These are phyloP conservation scores for Globisporangium acanthophoron DNA, from an alignment of 352 stramenopile genomes.

Conservation along the genomic window DNA sequence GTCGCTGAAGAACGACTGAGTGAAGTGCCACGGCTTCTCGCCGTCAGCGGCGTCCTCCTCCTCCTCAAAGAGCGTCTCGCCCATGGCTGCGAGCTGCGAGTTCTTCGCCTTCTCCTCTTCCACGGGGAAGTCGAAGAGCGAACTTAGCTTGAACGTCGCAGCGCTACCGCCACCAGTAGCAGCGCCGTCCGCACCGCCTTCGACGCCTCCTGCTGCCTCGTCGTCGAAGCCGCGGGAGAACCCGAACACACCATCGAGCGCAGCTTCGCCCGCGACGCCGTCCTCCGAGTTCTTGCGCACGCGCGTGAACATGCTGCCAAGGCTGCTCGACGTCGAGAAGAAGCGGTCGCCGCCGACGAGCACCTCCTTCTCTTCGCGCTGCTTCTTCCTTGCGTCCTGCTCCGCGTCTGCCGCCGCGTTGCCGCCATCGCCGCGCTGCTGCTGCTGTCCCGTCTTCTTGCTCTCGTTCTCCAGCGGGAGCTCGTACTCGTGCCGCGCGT, in stretches of 20 bases:
- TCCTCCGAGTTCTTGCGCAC: constrained; percentile 84
- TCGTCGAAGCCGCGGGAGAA: constrained; percentile 10
- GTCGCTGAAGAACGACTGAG: constrained; percentile 28
- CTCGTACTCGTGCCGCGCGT: constrained; percentile 46
- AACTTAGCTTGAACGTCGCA: constrained; percentile 62
- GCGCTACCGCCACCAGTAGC: constrained; percentile 5
- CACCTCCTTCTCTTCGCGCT: constrained; percentile 41
- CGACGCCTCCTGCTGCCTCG: constrained; percentile 4
- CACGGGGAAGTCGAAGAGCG: constrained; percentile 59
- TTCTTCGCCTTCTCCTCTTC: constrained; percentile 37
- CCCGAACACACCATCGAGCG: constrained; percentile 63
- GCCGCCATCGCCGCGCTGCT: constrained; percentile 19
- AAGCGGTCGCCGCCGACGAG: constrained; percentile 61
- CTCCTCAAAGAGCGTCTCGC: constrained; percentile 43
- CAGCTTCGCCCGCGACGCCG: constrained; percentile 63
- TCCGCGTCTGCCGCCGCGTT: constrained; percentile 10
- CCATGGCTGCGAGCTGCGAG: constrained; percentile 28
- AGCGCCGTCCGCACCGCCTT: neutral
- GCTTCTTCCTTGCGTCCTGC: constrained; percentile 11
- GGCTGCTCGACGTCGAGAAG: constrained; percentile 49
- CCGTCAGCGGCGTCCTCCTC: constrained; percentile 16
- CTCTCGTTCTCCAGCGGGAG: constrained; percentile 25
- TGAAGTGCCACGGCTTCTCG: constrained; percentile 35
- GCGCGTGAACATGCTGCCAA: constrained; percentile 68
- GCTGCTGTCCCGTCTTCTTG: neutral